phyloP scores from a whole-genome alignment of 768 basidiomycete genomes.

The Calocybe cyanea region DNA sequence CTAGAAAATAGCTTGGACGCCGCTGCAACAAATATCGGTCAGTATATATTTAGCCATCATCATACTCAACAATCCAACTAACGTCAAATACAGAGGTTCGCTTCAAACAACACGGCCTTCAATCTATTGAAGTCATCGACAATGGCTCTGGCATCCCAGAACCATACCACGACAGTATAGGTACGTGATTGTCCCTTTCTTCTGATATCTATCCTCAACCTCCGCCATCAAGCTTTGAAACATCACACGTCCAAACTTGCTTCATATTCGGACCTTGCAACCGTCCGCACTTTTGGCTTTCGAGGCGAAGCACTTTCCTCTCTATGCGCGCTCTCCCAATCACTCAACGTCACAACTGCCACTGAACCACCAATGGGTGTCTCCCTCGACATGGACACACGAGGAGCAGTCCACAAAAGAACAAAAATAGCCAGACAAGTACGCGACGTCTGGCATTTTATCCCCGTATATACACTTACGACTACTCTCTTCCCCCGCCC shows the following conservation, averaged over 20 bases:
- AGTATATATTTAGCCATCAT: slow-evolving; percentile 16
- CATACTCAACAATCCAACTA: background rate
- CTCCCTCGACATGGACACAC: slow-evolving; percentile 65
- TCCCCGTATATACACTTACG: too few species aligned
- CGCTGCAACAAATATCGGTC: slow-evolving; percentile 82
- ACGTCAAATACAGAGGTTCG: slow-evolving; percentile 61
- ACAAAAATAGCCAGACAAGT: slow-evolving; percentile 79
- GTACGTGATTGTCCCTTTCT: too few species aligned
- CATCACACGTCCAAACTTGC: slow-evolving; percentile 92
- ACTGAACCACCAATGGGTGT: slow-evolving; percentile 80
- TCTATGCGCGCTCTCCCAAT: slow-evolving; percentile 77
- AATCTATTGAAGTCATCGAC: slow-evolving; percentile 83
- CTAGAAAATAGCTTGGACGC: slow-evolving; percentile 97
- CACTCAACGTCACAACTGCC: slow-evolving; percentile 68
- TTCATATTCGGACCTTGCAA: slow-evolving; percentile 67
- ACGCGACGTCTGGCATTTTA: too few species aligned
- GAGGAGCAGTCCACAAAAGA: slow-evolving; percentile 54
- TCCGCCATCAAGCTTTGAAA: slow-evolving; percentile 62
- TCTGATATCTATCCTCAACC: background rate
- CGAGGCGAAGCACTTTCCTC: slow-evolving; percentile 95
- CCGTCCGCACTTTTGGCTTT: slow-evolving; percentile 86
- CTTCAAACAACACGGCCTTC: slow-evolving; percentile 84
- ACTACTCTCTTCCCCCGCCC: too few species aligned
- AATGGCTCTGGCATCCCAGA: slow-evolving; percentile 86
- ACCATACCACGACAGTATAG: slow-evolving; percentile 73